Conservation (phyloP, 371 early-diverging fungal species). For the Rhizopus delemar region DNA sequence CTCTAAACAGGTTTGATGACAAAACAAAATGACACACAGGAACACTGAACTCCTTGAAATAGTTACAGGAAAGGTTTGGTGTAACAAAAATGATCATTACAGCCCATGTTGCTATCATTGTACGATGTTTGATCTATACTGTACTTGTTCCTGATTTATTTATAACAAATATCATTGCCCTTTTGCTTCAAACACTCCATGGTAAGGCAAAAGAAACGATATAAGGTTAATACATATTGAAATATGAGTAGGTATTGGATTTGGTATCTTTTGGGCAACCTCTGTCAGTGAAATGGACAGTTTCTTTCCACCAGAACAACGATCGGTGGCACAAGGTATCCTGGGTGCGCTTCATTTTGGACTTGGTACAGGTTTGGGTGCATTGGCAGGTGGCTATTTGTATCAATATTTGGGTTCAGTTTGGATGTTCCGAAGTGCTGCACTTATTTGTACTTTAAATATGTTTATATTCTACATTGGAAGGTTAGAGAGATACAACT, state of each 20-base stretch:
- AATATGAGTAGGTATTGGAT: slow-evolving; percentile 18
- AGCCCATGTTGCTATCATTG: slow-evolving; percentile 43
- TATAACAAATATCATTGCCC: slow-evolving; percentile 36
- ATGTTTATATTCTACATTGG: slow-evolving; percentile 19
- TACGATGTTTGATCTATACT: slow-evolving; percentile 41
- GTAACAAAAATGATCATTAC: slow-evolving; percentile 42
- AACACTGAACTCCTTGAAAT: slow-evolving; percentile 1
- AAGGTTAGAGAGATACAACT: slow-evolving; percentile 14
- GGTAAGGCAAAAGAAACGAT: slow-evolving; percentile 19
- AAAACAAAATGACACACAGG: no score
- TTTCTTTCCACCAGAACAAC: slow-evolving; percentile 36
- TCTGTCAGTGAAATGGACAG: slow-evolving; percentile 36
- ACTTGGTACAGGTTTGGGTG: slow-evolving; percentile 32
- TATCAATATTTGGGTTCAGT: slow-evolving; percentile 31
- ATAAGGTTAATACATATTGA: background rate
- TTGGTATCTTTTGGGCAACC: slow-evolving; percentile 42
- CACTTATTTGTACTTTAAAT: slow-evolving; percentile 13
- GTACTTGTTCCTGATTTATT: slow-evolving; percentile 34
- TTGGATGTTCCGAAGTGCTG: slow-evolving; percentile 27
- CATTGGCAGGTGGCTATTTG: slow-evolving; percentile 30
- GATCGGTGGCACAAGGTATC: slow-evolving; percentile 36
- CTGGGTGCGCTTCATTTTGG: slow-evolving; percentile 34
- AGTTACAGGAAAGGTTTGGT: slow-evolving; percentile 45
- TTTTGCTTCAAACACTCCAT: slow-evolving; percentile 42
- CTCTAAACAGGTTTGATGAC: slow-evolving; percentile 35